phyloP scores from a whole-genome alignment of 1,284 basidiomycete genomes.

The Cryptococcus amylolentus region DNA sequence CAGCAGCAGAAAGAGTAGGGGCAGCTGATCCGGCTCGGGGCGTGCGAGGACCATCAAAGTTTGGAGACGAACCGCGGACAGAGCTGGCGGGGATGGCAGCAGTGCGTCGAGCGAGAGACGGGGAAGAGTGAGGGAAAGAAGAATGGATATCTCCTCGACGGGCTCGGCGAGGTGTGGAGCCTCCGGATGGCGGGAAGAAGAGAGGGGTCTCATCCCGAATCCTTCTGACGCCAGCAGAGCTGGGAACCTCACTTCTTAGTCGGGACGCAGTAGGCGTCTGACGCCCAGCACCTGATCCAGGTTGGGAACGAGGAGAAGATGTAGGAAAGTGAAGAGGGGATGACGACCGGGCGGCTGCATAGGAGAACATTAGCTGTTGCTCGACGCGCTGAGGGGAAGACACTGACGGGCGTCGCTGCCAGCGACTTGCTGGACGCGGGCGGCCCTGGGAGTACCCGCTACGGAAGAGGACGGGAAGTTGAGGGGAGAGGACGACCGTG shows the following conservation, averaged over 20 bases:
- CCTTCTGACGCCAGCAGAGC: conserved; percentile 17
- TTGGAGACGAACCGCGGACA: conserved; percentile 23
- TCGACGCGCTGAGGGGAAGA: neutral
- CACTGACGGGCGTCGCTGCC: conserved; percentile 1
- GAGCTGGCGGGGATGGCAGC: conserved; percentile 10
- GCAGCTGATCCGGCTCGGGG: conserved; percentile 54
- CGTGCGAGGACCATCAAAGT: conserved; percentile 53
- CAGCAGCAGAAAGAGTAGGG: conserved; percentile 61
- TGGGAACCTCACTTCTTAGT: conserved; percentile 14
- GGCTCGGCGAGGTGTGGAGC: conserved; percentile 62
- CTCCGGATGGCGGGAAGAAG: conserved; percentile 51
- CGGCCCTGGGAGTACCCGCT: conserved; percentile 31
- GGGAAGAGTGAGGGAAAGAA: conserved; percentile 62
- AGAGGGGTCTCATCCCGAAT: conserved; percentile 40
- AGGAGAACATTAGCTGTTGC: neutral
- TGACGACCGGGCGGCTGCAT: conserved; percentile 55
- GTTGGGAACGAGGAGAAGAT: conserved; percentile 57
- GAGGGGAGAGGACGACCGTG: conserved; percentile 39
- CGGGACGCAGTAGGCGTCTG: conserved; percentile 6
- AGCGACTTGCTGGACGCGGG: conserved; percentile 12
- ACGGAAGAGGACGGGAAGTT: conserved; percentile 42
- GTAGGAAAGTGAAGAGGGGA: conserved; percentile 67
- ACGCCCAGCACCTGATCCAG: neutral
- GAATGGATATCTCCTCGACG: conserved; percentile 81
- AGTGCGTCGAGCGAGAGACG: conserved; percentile 39